These are phyloP conservation scores for Quercus tomentella DNA, from an alignment of 331 rosid species.

Conservation along the genomic window DNA sequence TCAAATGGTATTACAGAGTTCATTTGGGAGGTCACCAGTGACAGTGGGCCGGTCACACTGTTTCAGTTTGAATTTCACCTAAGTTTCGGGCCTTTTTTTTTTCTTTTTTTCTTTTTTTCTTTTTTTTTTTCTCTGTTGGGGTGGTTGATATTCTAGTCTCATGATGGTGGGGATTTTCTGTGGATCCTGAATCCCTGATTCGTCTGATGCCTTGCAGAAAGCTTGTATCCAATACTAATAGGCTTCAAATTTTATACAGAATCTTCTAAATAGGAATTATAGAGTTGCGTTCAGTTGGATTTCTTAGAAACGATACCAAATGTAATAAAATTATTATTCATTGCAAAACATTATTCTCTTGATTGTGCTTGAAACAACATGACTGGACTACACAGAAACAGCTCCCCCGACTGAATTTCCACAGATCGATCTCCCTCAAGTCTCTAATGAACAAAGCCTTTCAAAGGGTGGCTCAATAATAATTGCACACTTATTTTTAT, in stretches of 20 bases:
- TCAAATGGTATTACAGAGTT: slow-evolving; percentile 16
- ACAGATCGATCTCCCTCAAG: too few species aligned
- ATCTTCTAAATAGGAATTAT: slow-evolving; percentile 40
- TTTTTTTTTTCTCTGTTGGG: too few species aligned
- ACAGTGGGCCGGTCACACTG: slow-evolving; percentile 35
- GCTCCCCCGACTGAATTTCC: too few species aligned
- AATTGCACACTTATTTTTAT: too few species aligned
- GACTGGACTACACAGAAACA: background rate
- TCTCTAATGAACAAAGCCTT: too few species aligned
- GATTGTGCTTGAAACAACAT: background rate
- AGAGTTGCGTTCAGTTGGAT: slow-evolving; percentile 25
- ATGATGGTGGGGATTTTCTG: slow-evolving; percentile 25
- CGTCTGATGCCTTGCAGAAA: slow-evolving; percentile 35
- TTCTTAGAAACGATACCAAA: slow-evolving; percentile 12
- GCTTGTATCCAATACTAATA: slow-evolving; percentile 41
- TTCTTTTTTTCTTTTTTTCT: slow-evolving; percentile 14
- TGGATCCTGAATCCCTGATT: slow-evolving; percentile 17
- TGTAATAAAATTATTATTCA: slow-evolving; percentile 22
- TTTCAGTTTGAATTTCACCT: slow-evolving; percentile 34
- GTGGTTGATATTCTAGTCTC: slow-evolving; percentile 28
- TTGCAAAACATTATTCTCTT: background rate
- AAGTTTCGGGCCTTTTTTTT: slow-evolving; percentile 16
- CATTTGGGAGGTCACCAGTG: slow-evolving; percentile 14
- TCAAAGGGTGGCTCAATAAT: too few species aligned
- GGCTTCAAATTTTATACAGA: slow-evolving; percentile 40